Conservation (phyloP, 192 early-diverging fungal species). For the Coemansia sp. region DNA sequence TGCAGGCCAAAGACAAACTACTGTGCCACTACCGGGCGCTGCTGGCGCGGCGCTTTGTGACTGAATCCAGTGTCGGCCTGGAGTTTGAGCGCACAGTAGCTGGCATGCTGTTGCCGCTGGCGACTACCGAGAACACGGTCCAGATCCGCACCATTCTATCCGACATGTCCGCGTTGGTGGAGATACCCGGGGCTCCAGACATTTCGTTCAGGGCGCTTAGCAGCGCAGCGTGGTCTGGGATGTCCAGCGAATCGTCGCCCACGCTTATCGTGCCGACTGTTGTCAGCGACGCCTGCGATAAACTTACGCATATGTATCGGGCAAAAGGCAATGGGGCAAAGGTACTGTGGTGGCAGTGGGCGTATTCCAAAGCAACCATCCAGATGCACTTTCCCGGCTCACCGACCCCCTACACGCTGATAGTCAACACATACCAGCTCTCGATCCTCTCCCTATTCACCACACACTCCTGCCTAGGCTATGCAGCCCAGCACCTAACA, state of each 20-base stretch:
- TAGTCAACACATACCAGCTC: conserved; percentile 87
- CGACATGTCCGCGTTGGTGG: neutral
- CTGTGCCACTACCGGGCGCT: neutral
- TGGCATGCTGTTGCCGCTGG: neutral
- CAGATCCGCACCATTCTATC: neutral
- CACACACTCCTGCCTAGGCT: conserved; percentile 22
- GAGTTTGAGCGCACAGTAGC: neutral
- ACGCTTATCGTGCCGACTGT: neutral
- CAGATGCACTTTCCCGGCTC: conserved; percentile 69
- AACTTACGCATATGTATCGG: no score
- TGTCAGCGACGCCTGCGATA: neutral
- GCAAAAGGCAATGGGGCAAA: no score
- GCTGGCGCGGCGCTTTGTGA: neutral
- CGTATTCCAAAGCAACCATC: conserved; percentile 28
- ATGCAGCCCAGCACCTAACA: conserved; percentile 34
- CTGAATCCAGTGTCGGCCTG: neutral
- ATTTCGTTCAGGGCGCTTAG: neutral
- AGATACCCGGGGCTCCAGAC: neutral
- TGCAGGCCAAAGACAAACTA: neutral
- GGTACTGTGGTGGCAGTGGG: conserved; percentile 21
- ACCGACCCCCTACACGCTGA: conserved; percentile 31
- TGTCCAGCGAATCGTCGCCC: neutral
- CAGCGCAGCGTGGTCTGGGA: neutral
- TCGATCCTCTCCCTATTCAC: conserved; percentile 87
- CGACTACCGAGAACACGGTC: neutral